Evolutionary conservation across 805 yeast genomes (phyloP).

Genomic region (Grigorovia yakushimaensis): DNA sequence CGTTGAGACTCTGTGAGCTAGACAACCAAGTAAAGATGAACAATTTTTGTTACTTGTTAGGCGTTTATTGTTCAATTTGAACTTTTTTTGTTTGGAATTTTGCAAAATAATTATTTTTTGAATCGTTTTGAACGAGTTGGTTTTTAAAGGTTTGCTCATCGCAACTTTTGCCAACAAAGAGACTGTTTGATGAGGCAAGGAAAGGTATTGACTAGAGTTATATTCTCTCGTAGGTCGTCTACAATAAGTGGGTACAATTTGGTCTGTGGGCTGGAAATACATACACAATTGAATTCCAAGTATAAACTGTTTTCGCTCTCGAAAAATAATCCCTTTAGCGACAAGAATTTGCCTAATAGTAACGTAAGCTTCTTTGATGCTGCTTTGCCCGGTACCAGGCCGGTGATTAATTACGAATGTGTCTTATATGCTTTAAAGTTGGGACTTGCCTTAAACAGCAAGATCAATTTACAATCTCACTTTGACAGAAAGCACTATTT

Average conservation of each 20-base stretch:
- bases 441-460: constrained; percentile 57
- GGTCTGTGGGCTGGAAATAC: constrained; percentile 88
- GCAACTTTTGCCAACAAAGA: no score
- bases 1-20: no score
- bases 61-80: no score
- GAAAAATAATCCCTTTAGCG: constrained; percentile 35
- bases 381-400: constrained; percentile 90
- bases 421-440: constrained; percentile 60
- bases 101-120: no score
- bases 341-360: constrained; percentile 37
- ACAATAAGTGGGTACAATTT: constrained; percentile 26
- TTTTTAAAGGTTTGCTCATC: no score
- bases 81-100: no score
- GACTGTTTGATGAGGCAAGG: no score
- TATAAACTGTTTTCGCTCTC: constrained; percentile 71
- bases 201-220: no score
- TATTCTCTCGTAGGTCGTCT: no score
- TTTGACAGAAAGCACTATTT: constrained; percentile 95
- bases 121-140: no score
- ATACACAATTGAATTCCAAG: constrained; percentile 72
- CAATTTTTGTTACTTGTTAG: no score
- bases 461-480: constrained; percentile 44
- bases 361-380: constrained; percentile 71
- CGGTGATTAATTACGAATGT: constrained; percentile 67
- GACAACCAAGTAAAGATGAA: no score